Conservation (phyloP, 202 grass and related monocot genomes). For the Elaeis oleifera region DNA sequence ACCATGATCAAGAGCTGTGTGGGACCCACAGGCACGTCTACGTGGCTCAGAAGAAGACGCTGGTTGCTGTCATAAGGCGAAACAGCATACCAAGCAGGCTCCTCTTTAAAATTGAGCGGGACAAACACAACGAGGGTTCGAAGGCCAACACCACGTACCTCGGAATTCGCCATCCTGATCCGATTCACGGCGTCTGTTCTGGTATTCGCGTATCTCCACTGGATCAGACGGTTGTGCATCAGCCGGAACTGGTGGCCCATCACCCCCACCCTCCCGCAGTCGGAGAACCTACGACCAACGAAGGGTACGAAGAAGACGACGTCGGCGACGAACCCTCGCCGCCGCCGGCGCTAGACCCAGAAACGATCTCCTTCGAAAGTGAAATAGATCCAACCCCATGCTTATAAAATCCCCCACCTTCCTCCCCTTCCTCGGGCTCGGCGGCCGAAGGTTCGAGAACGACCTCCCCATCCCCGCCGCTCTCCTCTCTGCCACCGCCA, state of each 20-base stretch:
- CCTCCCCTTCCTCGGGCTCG: constrained; percentile 9
- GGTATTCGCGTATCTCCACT: constrained; percentile 45
- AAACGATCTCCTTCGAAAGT: constrained; percentile 25
- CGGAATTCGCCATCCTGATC: constrained; percentile 10
- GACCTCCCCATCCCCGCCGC: too few relatives aligned
- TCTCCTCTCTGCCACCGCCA: neutral
- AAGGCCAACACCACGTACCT: constrained; percentile 4
- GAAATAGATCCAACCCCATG: constrained; percentile 41
- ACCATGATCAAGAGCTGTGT: too few relatives aligned
- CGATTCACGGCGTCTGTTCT: constrained; percentile 9
- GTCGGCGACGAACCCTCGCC: neutral
- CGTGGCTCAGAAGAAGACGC: too few relatives aligned
- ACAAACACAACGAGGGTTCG: too few relatives aligned
- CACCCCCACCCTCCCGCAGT: neutral
- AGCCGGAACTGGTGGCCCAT: constrained; percentile 29
- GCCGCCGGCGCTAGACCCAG: too few relatives aligned
- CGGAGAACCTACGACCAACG: neutral
- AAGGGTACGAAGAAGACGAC: constrained; percentile 9
- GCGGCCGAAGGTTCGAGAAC: too few relatives aligned
- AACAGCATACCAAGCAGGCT: too few relatives aligned
- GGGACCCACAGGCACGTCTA: too few relatives aligned
- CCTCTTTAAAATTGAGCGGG: too few relatives aligned
- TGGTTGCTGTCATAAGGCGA: too few relatives aligned
- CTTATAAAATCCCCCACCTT: constrained; percentile 34
- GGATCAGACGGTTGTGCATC: constrained; percentile 32